Conservation (phyloP, 2,329 filamentous ascomycete species). For the Fusarium algeriense region DNA sequence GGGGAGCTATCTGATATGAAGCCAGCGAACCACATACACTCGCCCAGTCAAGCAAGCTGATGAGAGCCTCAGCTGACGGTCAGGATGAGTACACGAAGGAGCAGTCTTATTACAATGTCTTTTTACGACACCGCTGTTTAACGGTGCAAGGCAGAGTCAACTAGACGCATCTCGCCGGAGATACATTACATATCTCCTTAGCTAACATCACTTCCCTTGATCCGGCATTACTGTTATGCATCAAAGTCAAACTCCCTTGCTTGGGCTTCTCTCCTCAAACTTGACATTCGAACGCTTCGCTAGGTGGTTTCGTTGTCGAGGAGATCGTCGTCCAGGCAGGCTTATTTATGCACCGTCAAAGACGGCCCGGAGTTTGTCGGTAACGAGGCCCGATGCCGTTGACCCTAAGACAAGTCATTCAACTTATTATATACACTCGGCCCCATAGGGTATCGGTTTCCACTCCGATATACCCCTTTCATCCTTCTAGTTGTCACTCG, state of each 20-base stretch:
- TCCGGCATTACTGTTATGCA: slow-evolving; percentile 1
- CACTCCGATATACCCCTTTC: slow-evolving; percentile 7
- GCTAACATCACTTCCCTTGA: not conserved
- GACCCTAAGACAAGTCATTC: slow-evolving; percentile 28
- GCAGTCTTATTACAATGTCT: not conserved
- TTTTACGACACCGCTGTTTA: not conserved
- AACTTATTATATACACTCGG: slow-evolving; percentile 6
- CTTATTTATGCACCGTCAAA: slow-evolving; percentile 9
- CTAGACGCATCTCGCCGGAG: not conserved
- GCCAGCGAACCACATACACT: slow-evolving; percentile 24
- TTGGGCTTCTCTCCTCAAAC: slow-evolving; percentile 4
- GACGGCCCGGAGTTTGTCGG: slow-evolving; percentile 19
- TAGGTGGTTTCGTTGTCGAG: not conserved
- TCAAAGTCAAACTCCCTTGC: not conserved
- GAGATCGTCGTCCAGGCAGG: slow-evolving; percentile 20
- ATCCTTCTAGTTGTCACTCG: slow-evolving; percentile 3
- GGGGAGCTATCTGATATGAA: slow-evolving; percentile 21
- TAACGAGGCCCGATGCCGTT: slow-evolving; percentile 26
- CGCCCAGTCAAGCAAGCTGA: slow-evolving; percentile 15
- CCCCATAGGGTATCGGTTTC: slow-evolving; percentile 20
- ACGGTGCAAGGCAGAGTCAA: not conserved
- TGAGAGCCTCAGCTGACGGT: slow-evolving; percentile 8
- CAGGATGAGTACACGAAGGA: not conserved
- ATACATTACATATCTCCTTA: not conserved
- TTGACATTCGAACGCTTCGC: not conserved